Base-by-base conservation (phyloP, 2,329 filamentous ascomycete species). In the Phialophora macrospora region DNA sequence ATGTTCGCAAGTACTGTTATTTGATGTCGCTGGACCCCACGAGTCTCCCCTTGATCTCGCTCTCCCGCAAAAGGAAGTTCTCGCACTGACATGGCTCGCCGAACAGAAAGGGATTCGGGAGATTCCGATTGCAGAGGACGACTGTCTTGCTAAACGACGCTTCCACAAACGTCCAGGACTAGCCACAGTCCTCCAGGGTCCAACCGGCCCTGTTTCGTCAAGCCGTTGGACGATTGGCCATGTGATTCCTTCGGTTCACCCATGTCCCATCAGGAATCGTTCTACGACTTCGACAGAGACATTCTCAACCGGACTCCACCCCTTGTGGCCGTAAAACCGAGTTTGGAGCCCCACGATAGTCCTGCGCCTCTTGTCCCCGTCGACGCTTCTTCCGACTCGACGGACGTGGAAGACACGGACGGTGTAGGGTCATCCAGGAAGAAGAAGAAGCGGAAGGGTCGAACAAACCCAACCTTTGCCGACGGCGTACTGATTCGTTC, bases 401-500 rank as follows among this genome's bases (percentile, higher is more conserved):
- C 67, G 9, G 65, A 70, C n/a, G 70, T 72, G 30, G 68, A 68
- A 60, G 68, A 73, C 46, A 64, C 57, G 59, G 63, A 69, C 6
- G 49, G 22, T 26, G 9, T 17, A 41, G 24, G 14, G 20, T 44
- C 58, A 34, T 26, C 62, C 55, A 71, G 74, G 66, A 67, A 70
- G 30, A 64, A 71, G 46, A 73, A 67, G 54, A 70, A 70, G 30
- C 67, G 67, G 63, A 73, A 68, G 63, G 73, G 75, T 73, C 73
- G 73, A 74, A 74, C 72, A 65, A 73, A 72, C 69, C 69, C 72
- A 60, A 75, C 74, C 67, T 85, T 85, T 74, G 86, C 85, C 72
- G 87, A 90, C 83, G 85, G 82, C 71, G 87, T 91, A 69, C 82
- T 94, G 76, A 83, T 94, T 68, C 78, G 80, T 64, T 81, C 83